Conservation (phyloP, 1,284 basidiomycete genomes). For the Sanghuangporus baumii region DNA sequence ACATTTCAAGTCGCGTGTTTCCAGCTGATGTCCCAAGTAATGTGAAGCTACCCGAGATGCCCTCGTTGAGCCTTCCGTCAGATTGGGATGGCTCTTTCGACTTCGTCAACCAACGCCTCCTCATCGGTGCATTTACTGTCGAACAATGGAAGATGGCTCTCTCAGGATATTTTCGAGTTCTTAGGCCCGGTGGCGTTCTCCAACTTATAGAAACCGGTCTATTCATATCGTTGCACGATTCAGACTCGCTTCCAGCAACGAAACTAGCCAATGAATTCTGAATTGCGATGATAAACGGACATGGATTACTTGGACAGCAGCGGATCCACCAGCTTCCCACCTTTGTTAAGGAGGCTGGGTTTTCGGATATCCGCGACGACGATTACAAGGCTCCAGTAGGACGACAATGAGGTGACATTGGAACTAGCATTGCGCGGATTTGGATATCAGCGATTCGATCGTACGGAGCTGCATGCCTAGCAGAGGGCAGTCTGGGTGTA, state of each 20-base stretch:
- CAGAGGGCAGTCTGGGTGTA: not conserved
- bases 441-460: not conserved
- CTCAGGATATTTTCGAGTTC: constrained; percentile 26
- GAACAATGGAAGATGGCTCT: constrained; percentile 25
- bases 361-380: not conserved
- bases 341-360: constrained; percentile 2
- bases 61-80: not conserved
- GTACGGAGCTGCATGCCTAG: not conserved
- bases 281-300: not conserved
- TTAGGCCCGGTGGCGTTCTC: constrained; percentile 26
- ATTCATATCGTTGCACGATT: not conserved
- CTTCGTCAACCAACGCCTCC: constrained; percentile 29
- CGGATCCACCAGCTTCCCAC: not conserved
- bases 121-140: constrained; percentile 25
- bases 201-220: constrained; percentile 25
- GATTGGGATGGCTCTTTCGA: constrained; percentile 26
- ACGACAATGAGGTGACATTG: constrained; percentile 1
- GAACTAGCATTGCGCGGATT: not conserved
- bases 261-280: not conserved
- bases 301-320: not conserved
- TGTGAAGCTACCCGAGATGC: constrained; percentile 2
- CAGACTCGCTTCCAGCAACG: not conserved
- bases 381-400: not conserved
- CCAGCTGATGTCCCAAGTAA: constrained; percentile 8
- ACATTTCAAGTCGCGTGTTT: constrained; percentile 5